These are phyloP conservation scores for Magnusiomyces fungicola DNA, from an alignment of 1,139 yeast species.

Conservation along the genomic window DNA sequence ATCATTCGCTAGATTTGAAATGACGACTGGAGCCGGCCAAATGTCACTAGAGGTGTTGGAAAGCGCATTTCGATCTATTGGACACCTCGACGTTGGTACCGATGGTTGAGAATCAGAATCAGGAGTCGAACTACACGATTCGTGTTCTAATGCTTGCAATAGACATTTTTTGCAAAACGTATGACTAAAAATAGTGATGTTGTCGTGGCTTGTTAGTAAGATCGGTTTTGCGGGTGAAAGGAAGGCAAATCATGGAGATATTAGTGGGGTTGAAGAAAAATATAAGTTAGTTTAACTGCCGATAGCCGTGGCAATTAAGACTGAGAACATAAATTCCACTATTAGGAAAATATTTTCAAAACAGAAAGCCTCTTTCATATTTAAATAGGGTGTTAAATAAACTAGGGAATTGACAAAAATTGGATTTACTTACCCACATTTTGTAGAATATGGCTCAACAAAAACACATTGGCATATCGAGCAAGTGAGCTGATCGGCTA, in stretches of 20 bases:
- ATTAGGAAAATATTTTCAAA: too few relatives aligned
- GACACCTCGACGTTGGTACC: slow-evolving; percentile 39
- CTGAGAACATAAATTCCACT: too few relatives aligned
- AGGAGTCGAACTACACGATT: background rate
- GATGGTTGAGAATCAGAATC: slow-evolving; percentile 1
- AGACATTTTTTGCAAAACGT: slow-evolving; percentile 30
- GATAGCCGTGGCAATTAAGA: too few relatives aligned
- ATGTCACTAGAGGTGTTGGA: slow-evolving; percentile 36
- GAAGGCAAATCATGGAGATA: too few relatives aligned
- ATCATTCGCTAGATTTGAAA: slow-evolving; percentile 57
- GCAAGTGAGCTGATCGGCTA: slow-evolving; percentile 40
- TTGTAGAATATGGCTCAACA: slow-evolving; percentile 30
- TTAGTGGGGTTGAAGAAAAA: too few relatives aligned
- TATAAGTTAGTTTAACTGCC: too few relatives aligned
- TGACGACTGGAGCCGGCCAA: slow-evolving; percentile 54
- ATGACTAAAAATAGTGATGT: slow-evolving; percentile 17
- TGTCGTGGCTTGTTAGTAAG: background rate
- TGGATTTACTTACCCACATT: slow-evolving; percentile 30
- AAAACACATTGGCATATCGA: slow-evolving; percentile 32
- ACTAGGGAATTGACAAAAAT: too few relatives aligned
- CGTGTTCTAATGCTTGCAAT: slow-evolving; percentile 29
- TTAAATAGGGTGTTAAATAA: too few relatives aligned
- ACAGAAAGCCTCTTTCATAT: too few relatives aligned
- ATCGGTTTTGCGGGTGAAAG: too few relatives aligned
- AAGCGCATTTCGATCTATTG: slow-evolving; percentile 52